Conservation (phyloP, 2,329 filamentous ascomycete species). For the Cylindrodendrum hubeiense region DNA sequence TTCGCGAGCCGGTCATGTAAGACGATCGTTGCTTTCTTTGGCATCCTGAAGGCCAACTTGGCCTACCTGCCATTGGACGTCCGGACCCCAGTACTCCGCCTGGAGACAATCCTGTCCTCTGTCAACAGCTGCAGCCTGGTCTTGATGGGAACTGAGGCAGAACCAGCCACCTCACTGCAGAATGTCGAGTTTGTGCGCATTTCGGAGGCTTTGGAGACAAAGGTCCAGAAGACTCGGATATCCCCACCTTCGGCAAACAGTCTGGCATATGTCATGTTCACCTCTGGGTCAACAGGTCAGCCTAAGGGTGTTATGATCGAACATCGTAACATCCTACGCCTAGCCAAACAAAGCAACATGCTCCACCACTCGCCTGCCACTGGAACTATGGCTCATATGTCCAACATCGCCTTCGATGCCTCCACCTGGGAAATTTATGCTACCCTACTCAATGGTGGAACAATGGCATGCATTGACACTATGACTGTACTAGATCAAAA, state of each 20-base stretch:
- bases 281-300: not conserved
- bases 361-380: not conserved
- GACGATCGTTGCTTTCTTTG: constrained; percentile 25
- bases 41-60: constrained; percentile 33
- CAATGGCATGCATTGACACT: not conserved
- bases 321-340: not conserved
- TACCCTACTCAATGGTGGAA: not conserved
- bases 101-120: constrained; percentile 26
- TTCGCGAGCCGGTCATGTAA: constrained; percentile 22
- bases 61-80: constrained; percentile 34
- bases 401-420: not conserved
- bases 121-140: constrained; percentile 9
- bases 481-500: not conserved
- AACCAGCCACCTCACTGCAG: not conserved
- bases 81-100: constrained; percentile 18
- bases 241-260: not conserved
- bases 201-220: not conserved
- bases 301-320: not conserved
- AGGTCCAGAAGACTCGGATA: not conserved
- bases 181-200: constrained; percentile 1
- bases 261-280: not conserved
- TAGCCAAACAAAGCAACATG: not conserved
- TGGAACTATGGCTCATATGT: not conserved
- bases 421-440: not conserved
- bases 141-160: not conserved